Percentiles rank a stretch among this genome's conserved stretches.
Conservation (phyloP, 1,284 basidiomycete species). For the Thecaphora frezii region DNA sequence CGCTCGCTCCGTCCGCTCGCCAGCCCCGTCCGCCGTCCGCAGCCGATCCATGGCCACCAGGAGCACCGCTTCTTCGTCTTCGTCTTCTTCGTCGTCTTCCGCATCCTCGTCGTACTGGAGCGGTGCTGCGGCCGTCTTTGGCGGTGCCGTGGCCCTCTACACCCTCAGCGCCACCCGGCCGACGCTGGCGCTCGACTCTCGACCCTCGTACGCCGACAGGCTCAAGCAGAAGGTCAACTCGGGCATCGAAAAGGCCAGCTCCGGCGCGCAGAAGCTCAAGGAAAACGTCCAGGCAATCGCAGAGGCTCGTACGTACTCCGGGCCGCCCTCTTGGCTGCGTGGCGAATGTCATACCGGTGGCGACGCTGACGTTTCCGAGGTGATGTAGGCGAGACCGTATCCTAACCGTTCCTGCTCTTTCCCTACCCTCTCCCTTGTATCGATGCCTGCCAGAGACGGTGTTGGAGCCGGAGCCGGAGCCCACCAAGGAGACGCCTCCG, state of each 20-base stretch:
- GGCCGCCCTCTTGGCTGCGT: too few relatives aligned
- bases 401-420: too few relatives aligned
- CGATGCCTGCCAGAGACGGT: too few relatives aligned
- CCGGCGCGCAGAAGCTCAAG: neutral
- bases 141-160: slow-evolving; percentile 10
- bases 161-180: slow-evolving; percentile 9
- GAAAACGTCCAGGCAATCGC: neutral
- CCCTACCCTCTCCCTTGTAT: neutral
- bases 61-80: slow-evolving; percentile 11
- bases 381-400: too few relatives aligned
- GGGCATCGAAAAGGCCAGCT: neutral
- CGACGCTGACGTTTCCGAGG: too few relatives aligned
- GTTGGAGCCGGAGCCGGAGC: slow-evolving; percentile 2
- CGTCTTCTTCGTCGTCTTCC: slow-evolving; percentile 12
- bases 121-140: slow-evolving; percentile 8
- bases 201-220: slow-evolving; percentile 20
- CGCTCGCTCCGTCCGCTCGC: slow-evolving; percentile 7
- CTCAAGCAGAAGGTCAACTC: slow-evolving; percentile 5
- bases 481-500: slow-evolving; percentile 23
- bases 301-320: neutral
- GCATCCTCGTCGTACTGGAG: neutral
- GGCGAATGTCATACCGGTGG: too few relatives aligned
- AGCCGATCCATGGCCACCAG: slow-evolving; percentile 10
- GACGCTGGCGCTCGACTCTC: slow-evolving; percentile 19
- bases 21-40: slow-evolving; percentile 5